A percentile compares a stretch with the other conserved stretches of the same genome.
Evolutionary conservation across 495 filamentous ascomycete genomes (phyloP).

Genomic region (Podospora conica): DNA sequence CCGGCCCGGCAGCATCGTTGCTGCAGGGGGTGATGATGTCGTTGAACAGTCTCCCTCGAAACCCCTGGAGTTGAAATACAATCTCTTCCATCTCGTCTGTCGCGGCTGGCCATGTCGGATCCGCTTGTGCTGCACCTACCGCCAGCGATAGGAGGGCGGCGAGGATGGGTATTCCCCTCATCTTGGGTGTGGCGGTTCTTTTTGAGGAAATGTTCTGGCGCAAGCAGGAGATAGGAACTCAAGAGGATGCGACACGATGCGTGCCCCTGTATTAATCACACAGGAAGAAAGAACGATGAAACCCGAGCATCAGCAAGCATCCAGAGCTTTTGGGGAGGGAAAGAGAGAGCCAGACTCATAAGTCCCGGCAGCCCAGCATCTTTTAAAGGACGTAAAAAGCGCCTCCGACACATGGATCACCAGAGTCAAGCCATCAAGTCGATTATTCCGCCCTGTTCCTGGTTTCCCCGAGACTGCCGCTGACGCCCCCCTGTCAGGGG

Average conservation of each 20-base stretch:
- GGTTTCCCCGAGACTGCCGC: not conserved
- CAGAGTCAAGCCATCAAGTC: not conserved
- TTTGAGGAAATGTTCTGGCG: not conserved
- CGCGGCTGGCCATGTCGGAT: constrained; percentile 54
- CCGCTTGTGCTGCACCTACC: constrained; percentile 26
- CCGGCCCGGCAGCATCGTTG: constrained; percentile 47
- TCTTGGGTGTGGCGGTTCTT: constrained; percentile 11
- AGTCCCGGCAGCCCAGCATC: not conserved
- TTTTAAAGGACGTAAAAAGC: not conserved
- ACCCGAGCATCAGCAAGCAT: not conserved
- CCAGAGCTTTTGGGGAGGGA: not conserved
- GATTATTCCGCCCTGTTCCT: not conserved
- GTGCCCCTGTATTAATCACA: not conserved
- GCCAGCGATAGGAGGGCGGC: constrained; percentile 32
- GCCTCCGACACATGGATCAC: not conserved
- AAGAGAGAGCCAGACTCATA: not conserved
- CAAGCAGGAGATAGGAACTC: too few relatives aligned
- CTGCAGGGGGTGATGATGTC: constrained; percentile 53
- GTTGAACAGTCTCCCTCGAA: constrained; percentile 48
- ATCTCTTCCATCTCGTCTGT: constrained; percentile 60
- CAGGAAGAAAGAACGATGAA: not conserved
- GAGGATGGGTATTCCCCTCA: constrained; percentile 20
- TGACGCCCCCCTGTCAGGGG: not conserved
- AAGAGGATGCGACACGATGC: not conserved
- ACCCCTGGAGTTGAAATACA: constrained; percentile 51